phyloP scores from a whole-genome alignment of 805 yeast species.

The Pichia nanzhaoensis region DNA sequence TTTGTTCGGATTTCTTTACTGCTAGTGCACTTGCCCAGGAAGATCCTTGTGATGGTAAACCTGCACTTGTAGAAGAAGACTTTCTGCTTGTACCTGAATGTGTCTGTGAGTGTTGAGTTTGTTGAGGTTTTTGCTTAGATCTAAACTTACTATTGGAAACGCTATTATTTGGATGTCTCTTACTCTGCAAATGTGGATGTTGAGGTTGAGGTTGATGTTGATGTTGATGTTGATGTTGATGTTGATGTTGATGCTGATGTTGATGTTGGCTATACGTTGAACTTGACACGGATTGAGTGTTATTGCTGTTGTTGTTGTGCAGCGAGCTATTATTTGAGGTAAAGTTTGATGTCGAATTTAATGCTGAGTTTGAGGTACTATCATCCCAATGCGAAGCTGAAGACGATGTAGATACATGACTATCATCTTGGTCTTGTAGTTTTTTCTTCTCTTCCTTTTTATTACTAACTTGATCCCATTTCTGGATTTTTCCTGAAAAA shows the following conservation, averaged over 20 bases:
- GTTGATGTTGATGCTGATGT: not conserved
- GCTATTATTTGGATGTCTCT: slow-evolving; percentile 3
- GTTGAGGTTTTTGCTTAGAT: slow-evolving; percentile 8
- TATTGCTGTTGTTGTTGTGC: not conserved
- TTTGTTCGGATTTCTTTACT: not conserved
- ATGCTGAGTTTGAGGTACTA: not conserved
- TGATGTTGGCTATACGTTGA: slow-evolving; percentile 4
- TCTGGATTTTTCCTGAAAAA: slow-evolving; percentile 81
- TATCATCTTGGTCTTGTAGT: slow-evolving; percentile 15
- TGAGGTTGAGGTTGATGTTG: not conserved
- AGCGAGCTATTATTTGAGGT: not conserved
- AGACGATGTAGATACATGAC: slow-evolving; percentile 2
- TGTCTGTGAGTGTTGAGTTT: not conserved
- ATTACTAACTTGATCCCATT: slow-evolving; percentile 89
- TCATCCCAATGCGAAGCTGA: slow-evolving; percentile 11
- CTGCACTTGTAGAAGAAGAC: not conserved
- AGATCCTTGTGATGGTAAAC: not conserved
- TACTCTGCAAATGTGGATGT: not conserved
- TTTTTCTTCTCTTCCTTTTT: slow-evolving; percentile 29
- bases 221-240: no score
- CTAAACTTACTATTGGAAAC: slow-evolving; percentile 6
- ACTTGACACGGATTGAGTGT: not conserved
- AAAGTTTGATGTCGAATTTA: no score
- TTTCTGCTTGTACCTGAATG: not conserved
- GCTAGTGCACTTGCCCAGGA: slow-evolving; percentile 1